phyloP scores from a whole-genome alignment of 257 asterid genomes.

The Pogostemon cablin region DNA sequence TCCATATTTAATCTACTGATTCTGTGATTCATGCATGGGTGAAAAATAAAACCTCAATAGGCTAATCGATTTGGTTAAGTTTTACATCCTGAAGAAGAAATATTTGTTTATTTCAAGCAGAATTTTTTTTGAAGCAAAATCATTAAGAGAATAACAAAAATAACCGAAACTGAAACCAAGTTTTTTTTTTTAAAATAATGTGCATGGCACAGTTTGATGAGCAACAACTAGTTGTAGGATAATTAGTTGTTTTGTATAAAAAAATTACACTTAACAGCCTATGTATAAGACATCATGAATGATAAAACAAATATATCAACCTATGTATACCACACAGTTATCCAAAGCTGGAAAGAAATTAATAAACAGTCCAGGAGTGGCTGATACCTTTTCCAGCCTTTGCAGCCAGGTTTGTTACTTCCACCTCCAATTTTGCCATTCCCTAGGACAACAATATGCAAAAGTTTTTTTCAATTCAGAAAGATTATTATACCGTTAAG shows the following conservation, averaged over 20 bases:
- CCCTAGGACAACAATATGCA: constrained; percentile 55
- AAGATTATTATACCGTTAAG: constrained; percentile 12
- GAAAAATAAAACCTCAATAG: constrained; percentile 10
- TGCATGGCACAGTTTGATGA: constrained; percentile 21
- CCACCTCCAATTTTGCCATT: constrained; percentile 92
- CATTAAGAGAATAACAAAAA: background rate
- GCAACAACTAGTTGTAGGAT: constrained; percentile 20
- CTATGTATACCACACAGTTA: constrained; percentile 16
- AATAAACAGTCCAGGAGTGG: constrained; percentile 23
- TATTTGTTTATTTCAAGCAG: constrained; percentile 18
- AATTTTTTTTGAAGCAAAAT: constrained; percentile 18
- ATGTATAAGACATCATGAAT: constrained; percentile 22
- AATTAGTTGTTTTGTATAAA: constrained; percentile 17
- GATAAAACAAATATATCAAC: constrained; percentile 5
- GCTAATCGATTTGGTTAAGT: constrained; percentile 22
- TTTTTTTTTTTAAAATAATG: background rate
- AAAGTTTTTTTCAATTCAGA: constrained; percentile 17
- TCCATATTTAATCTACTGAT: constrained; percentile 15
- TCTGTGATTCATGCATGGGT: constrained; percentile 16
- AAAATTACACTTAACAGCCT: constrained; percentile 20
- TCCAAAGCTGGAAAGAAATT: constrained; percentile 24
- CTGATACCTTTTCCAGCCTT: constrained; percentile 97
- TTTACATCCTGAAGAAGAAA: constrained; percentile 10
- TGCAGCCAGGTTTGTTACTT: constrained; percentile 98
- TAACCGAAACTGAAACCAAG: constrained; percentile 14